Evolutionary conservation across 2,329 filamentous ascomycete species (phyloP), one percentile per base, ranked within the genome.

Genomic region (Elsinoe perseae): DNA sequence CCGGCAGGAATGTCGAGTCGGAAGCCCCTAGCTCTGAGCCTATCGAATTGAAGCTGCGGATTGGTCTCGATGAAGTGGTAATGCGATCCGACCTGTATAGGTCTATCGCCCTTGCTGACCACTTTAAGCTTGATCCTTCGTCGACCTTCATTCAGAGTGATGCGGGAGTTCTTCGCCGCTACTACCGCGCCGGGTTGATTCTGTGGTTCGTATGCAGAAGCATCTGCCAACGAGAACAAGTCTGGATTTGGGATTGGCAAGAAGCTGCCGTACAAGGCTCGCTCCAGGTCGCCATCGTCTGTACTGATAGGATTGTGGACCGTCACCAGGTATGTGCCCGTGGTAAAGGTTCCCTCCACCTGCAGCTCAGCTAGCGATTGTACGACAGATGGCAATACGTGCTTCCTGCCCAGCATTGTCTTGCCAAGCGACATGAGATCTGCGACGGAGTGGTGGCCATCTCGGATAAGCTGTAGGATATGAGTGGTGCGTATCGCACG

Each of bases 11-110:
- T 93, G 66, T 97, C 91, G 12, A 97, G 79, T 9, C 90, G 81
- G 72, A 82, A 95, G 4, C 92, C 92, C 66, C 93, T 93, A 1
- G 90, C 82, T 62, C 82, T 82, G 50, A 82, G 75, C 23, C 92
- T 87, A 72, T 97, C 92, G 69, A 97, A 97, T 60, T 87, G 82
- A 52, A 97, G 79, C 69, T 88, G 82, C 0, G 90, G 88, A 71
- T 97, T 97, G n/a, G 84, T 86, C 75, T 97, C 92, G 66, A 95
- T 83, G 69, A 97, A 95, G 72, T 96, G 92, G 70, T 95, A 97
- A 72, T 97, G 92, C 28, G 89, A 95, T 28, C 92, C 92, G 58
- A 88, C 86, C 77, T 96, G 91, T 59, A 96, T 86, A 1, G 92
- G 92, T 28, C 92, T 78, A 70, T 97, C 92, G 5, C 92, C 92